Percentiles rank a stretch among this genome's conserved stretches.
These are phyloP conservation scores for Pestalotiopsis sp. DNA, from an alignment of 2,329 filamentous ascomycete genomes.

Conservation along the genomic window DNA sequence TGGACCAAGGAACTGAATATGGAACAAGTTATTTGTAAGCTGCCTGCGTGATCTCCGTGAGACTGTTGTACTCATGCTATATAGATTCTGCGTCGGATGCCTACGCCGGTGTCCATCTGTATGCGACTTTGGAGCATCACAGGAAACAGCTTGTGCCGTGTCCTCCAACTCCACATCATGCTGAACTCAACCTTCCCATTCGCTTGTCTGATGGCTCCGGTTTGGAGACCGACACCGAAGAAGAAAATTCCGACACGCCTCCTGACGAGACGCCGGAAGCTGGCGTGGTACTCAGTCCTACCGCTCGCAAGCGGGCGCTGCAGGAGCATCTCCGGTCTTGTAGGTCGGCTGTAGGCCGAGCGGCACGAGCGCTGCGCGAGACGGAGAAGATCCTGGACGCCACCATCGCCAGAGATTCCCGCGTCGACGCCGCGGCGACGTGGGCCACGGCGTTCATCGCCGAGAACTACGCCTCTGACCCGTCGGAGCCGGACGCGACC, in stretches of 20 bases:
- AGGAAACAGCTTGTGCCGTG: constrained; percentile 67
- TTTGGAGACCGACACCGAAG: constrained; percentile 31
- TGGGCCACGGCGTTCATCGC: constrained; percentile 40
- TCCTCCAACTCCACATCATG: constrained; percentile 71
- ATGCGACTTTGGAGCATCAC: constrained; percentile 69
- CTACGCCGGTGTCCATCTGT: constrained; percentile 78
- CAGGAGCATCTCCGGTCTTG: background rate
- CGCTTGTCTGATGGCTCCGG: constrained; percentile 49
- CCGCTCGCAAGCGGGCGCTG: constrained; percentile 16
- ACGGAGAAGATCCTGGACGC: background rate
- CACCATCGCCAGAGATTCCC: constrained; percentile 37
- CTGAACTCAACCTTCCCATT: constrained; percentile 70
- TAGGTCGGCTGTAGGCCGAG: background rate
- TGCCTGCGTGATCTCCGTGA: background rate
- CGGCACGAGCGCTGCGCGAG: background rate
- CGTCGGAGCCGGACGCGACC: background rate
- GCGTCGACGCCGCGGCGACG: constrained; percentile 46
- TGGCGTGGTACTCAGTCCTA: constrained; percentile 11
- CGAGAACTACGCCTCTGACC: constrained; percentile 23
- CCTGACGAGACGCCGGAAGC: constrained; percentile 6
- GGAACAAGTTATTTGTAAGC: constrained; percentile 72
- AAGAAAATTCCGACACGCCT: constrained; percentile 15
- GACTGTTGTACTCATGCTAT: background rate
- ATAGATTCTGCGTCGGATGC: constrained; percentile 80
- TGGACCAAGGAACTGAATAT: constrained; percentile 69